Base-by-base conservation (phyloP, 2,329 filamentous ascomycete genomes). In the Magnaporthiopsis rhizophila region DNA sequence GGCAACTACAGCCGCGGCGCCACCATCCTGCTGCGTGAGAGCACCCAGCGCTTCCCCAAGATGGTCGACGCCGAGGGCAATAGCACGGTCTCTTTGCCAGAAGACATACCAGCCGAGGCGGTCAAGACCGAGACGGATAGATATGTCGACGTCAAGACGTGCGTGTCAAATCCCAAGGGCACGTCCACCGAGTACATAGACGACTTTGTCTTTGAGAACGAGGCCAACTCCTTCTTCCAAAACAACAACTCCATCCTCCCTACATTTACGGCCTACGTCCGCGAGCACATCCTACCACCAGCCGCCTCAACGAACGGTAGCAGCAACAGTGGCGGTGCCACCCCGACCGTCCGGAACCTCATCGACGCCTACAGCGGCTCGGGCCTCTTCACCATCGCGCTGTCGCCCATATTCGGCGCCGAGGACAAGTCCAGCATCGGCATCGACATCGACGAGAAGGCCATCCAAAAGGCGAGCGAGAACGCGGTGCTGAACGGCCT, bases 181-280 rank as follows among this genome's bases (percentile, higher is more conserved):
- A 90, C 83, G 62, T 88, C 90, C 3, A 93, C 90, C 36, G 95
- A 99, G 76, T 97, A 96, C 77, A 85, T 99, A 67, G 91, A 89
- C 72, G 79, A 87, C 75, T 95, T 89, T 79, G 81, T 88, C 72
- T 97, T 99, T 79, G 88, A 88, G 74, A 98, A 96, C 79, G 91
- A 90, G 3, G 95, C 95, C 13, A 93, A 93, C 66, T 87, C 91
- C 63, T 99, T 99, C 80, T 99, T 99, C 85, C 95, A 99, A 74
- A 99, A 99, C 83, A 99, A 99, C 84, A 98, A 98, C 81, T 96
- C 92, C 64, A 98, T 99, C 77, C 88, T 99, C 30, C 87, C 91
- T 36, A 78, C 81, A 21, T 96, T 98, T 77, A 96, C 92, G 18
- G 83, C 86, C 69, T 97, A 96, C 79, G 91, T 98, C 74, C 90